A percentile compares a stretch with the other conserved stretches of the same genome.
These are phyloP conservation scores for Monosporascus sp. DNA, from an alignment of 2,329 filamentous ascomycete genomes.

Conservation along the genomic window DNA sequence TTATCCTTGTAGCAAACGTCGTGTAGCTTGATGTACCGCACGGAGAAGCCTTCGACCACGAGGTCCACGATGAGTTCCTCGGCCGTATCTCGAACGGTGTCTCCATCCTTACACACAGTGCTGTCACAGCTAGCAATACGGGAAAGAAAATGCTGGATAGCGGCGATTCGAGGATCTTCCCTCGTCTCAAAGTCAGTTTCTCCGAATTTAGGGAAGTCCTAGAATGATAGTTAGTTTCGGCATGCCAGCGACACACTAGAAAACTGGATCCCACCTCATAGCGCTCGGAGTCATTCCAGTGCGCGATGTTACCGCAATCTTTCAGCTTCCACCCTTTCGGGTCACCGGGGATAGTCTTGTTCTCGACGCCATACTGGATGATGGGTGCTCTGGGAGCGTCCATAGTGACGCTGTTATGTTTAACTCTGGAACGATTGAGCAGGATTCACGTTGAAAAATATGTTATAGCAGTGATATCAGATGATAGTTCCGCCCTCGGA, in stretches of 20 bases:
- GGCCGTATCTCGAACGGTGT: background rate
- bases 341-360: slow-evolving; percentile 7
- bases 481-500: too few species aligned
- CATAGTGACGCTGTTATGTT: too few species aligned
- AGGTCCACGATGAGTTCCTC: slow-evolving; percentile 1
- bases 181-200: slow-evolving; percentile 2
- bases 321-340: slow-evolving; percentile 7
- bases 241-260: background rate
- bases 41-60: background rate
- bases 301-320: slow-evolving; percentile 6
- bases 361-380: slow-evolving; percentile 3
- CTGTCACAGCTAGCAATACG: background rate
- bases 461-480: too few species aligned
- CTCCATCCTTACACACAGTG: background rate
- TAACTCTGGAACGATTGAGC: too few species aligned
- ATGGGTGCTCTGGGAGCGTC: background rate
- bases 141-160: background rate
- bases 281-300: slow-evolving; percentile 2
- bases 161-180: background rate
- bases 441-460: too few species aligned
- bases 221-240: background rate
- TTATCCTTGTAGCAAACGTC: slow-evolving; percentile 2
- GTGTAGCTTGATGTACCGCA: slow-evolving; percentile 1
- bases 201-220: background rate
- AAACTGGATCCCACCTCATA: background rate